A percentile compares a stretch with the other conserved stretches of the same genome.
phyloP scores from a whole-genome alignment of 176 grass and related monocot genomes.

The Cenchrus purpureus region DNA sequence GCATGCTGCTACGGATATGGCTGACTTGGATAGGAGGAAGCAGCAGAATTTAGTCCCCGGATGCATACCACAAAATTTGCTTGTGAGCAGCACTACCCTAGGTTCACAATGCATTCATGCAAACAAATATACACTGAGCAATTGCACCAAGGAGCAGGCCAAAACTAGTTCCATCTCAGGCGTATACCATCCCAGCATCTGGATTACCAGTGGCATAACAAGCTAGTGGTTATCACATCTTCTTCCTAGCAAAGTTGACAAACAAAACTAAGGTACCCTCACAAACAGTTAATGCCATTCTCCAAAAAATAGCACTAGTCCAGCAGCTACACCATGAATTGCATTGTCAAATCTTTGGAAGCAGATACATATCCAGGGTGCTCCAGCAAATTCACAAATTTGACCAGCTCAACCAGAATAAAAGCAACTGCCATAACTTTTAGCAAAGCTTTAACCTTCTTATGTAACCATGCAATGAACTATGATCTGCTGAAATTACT shows the following conservation, averaged over 20 bases:
- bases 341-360: constrained; percentile 2
- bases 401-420: constrained; percentile 44
- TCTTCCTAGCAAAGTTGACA: constrained; percentile 24
- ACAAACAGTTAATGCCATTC: constrained; percentile 10
- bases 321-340: constrained; percentile 28
- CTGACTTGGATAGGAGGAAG: constrained; percentile 10
- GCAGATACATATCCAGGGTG: constrained; percentile 31
- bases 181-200: constrained; percentile 11
- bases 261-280: constrained; percentile 25
- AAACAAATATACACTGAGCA: constrained; percentile 14
- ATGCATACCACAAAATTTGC: constrained; percentile 21
- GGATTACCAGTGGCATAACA: constrained; percentile 20
- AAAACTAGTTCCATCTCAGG: constrained; percentile 31
- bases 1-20: constrained; percentile 8
- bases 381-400: constrained; percentile 40
- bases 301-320: constrained; percentile 33
- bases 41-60: constrained; percentile 37
- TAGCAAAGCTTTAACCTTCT: constrained; percentile 23
- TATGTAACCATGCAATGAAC: constrained; percentile 1
- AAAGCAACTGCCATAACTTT: constrained; percentile 9
- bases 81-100: constrained; percentile 41
- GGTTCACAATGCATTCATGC: constrained; percentile 33
- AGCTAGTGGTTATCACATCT: constrained; percentile 23
- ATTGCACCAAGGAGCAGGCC: constrained; percentile 2
- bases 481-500: constrained; percentile 28